Conservation (phyloP, 2,329 filamentous ascomycete species). For the Phoma herbarum region DNA sequence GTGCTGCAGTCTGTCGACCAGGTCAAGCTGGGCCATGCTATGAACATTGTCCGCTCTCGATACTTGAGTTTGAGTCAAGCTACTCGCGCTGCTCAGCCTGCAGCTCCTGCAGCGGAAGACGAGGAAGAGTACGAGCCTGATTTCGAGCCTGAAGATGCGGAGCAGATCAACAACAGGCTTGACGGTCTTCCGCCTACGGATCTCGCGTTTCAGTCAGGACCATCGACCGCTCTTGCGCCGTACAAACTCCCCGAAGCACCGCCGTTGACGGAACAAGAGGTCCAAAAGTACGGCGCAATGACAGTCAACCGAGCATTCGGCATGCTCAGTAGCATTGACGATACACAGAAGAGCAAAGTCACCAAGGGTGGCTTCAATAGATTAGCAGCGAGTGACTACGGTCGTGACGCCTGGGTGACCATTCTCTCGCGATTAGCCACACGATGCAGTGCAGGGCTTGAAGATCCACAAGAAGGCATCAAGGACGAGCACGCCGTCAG, state of each 20-base stretch:
- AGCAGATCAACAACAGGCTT: conserved; percentile 80
- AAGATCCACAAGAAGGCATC: conserved; percentile 69
- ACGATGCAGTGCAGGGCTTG: conserved; percentile 75
- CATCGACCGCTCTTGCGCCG: conserved; percentile 63
- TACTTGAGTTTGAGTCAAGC: conserved; percentile 51
- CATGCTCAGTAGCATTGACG: conserved; percentile 77
- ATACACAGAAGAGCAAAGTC: conserved; percentile 63
- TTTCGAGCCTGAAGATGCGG: conserved; percentile 78
- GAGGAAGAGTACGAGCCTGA: conserved; percentile 95
- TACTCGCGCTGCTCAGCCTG: conserved; percentile 39
- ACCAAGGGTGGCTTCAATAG: conserved; percentile 77
- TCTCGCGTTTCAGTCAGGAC: conserved; percentile 53
- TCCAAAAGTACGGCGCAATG: conserved; percentile 75
- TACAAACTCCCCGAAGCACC: conserved; percentile 84
- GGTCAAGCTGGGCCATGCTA: conserved; percentile 73
- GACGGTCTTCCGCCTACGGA: conserved; percentile 72
- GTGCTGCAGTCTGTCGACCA: conserved; percentile 77
- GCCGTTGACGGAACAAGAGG: conserved; percentile 74
- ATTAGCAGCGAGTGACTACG: conserved; percentile 83
- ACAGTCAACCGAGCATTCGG: conserved; percentile 80
- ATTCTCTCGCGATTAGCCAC: conserved; percentile 87
- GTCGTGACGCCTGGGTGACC: conserved; percentile 89
- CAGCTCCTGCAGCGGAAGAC: conserved; percentile 58
- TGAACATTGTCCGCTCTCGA: conserved; percentile 63
- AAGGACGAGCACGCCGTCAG: conserved; percentile 64